Conservation (phyloP, 805 yeast species). For the Yarrowia deformans region DNA sequence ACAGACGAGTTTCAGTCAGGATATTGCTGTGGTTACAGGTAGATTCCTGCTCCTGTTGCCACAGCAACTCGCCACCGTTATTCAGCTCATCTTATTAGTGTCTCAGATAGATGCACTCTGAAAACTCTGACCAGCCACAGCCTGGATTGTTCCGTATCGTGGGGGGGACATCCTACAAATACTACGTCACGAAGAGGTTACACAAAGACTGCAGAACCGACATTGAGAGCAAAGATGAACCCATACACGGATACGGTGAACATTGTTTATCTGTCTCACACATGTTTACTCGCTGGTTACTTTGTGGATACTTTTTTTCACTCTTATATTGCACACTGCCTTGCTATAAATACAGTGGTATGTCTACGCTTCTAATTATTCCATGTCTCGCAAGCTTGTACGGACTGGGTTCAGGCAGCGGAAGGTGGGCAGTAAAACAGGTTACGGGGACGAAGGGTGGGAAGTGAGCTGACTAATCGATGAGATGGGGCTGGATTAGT, state of each 20-base stretch:
- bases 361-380: neutral
- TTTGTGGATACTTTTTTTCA: neutral
- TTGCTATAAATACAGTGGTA: conserved; percentile 2
- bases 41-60: too few relatives aligned
- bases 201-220: too few relatives aligned
- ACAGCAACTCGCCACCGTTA: neutral
- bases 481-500: too few relatives aligned
- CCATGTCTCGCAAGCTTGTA: neutral
- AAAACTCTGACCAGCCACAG: conserved; percentile 13
- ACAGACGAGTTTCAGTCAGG: too few relatives aligned
- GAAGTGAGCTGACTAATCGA: neutral
- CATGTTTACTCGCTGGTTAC: neutral
- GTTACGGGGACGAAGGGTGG: neutral
- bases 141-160: too few relatives aligned
- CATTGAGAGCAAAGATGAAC: too few relatives aligned
- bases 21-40: too few relatives aligned
- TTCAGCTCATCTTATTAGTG: conserved; percentile 2
- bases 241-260: too few relatives aligned
- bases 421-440: neutral
- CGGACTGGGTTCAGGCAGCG: neutral
- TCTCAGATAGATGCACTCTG: neutral
- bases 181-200: too few relatives aligned
- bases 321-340: neutral
- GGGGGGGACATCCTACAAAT: too few relatives aligned
- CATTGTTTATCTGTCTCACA: too few relatives aligned